Percentiles rank a stretch among this genome's conserved stretches.
These are phyloP conservation scores for Blastocystis sp. DNA, from an alignment of 352 stramenopile genomes.

Conservation along the genomic window DNA sequence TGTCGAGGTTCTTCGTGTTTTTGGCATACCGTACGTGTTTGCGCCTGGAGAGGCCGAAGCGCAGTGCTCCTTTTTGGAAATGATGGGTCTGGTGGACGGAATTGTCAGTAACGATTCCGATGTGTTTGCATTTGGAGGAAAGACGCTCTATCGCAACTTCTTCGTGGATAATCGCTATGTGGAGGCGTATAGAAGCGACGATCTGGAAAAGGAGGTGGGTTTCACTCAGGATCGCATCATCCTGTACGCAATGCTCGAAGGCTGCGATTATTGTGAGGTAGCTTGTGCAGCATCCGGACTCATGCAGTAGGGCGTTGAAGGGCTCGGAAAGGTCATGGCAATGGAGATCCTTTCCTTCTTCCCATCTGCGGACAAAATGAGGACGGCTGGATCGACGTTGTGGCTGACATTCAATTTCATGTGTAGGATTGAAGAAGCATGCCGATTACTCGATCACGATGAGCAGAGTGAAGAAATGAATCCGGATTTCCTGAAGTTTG, in stretches of 20 bases:
- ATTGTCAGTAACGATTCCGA: slow-evolving; percentile 96
- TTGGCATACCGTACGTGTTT: slow-evolving; percentile 96
- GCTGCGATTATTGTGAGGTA: slow-evolving; percentile 88
- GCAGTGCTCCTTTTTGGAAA: slow-evolving; percentile 92
- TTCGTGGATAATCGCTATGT: slow-evolving; percentile 98
- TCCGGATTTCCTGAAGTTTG: slow-evolving; percentile 33
- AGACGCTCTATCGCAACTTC: slow-evolving; percentile 96
- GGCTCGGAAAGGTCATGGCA: slow-evolving; percentile 83
- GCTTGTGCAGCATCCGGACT: not conserved
- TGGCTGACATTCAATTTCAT: not conserved
- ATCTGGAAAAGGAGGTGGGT: slow-evolving; percentile 86
- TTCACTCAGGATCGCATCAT: slow-evolving; percentile 86
- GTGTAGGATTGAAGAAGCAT: slow-evolving; percentile 7
- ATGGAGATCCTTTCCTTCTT: slow-evolving; percentile 82
- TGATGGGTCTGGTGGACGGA: slow-evolving; percentile 90
- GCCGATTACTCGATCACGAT: not conserved
- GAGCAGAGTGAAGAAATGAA: not conserved
- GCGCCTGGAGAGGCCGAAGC: slow-evolving; percentile 97
- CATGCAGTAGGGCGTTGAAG: slow-evolving; percentile 75
- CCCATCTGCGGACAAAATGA: slow-evolving; percentile 67
- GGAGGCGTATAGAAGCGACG: slow-evolving; percentile 88
- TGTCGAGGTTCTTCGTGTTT: slow-evolving; percentile 89
- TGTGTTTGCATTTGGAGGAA: slow-evolving; percentile 88
- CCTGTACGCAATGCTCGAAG: slow-evolving; percentile 83
- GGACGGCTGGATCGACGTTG: not conserved